Conservation (phyloP, 1,284 basidiomycete genomes). For the Sanghuangporus sanghuang region DNA sequence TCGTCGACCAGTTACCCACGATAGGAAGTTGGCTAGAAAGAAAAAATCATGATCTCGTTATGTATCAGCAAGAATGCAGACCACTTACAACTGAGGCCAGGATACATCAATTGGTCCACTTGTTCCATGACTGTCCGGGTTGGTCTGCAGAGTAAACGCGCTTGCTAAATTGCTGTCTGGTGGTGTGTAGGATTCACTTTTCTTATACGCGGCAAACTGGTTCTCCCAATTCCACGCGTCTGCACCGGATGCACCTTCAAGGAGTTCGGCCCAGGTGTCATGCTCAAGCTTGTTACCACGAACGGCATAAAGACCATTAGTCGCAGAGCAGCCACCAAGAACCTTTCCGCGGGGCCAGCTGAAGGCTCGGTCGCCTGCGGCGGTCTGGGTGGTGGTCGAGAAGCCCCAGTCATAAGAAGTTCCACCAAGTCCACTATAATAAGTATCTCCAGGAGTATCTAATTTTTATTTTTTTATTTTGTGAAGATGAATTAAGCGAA, state of each 20-base stretch:
- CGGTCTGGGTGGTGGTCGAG: constrained; percentile 45
- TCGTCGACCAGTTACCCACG: constrained; percentile 47
- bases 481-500: constrained; percentile 19
- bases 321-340: constrained; percentile 65
- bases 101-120: constrained; percentile 42
- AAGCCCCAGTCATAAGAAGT: constrained; percentile 62
- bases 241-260: constrained; percentile 29
- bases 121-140: constrained; percentile 37
- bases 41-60: constrained; percentile 7
- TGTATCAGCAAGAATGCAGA: not conserved
- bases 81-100: constrained; percentile 47
- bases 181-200: constrained; percentile 40
- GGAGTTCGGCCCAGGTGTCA: constrained; percentile 48
- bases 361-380: constrained; percentile 32
- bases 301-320: constrained; percentile 69
- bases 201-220: constrained; percentile 49
- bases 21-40: constrained; percentile 38
- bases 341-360: constrained; percentile 63
- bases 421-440: constrained; percentile 43
- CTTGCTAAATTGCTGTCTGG: constrained; percentile 33
- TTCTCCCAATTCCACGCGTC: constrained; percentile 52
- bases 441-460: constrained; percentile 49
- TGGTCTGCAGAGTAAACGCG: constrained; percentile 36
- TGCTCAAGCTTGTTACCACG: constrained; percentile 49
- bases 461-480: too few species aligned